Percentiles rank a stretch among this genome's conserved stretches.
phyloP scores from a whole-genome alignment of 2,329 filamentous ascomycete genomes.

The Mollisiaceae sp. region DNA sequence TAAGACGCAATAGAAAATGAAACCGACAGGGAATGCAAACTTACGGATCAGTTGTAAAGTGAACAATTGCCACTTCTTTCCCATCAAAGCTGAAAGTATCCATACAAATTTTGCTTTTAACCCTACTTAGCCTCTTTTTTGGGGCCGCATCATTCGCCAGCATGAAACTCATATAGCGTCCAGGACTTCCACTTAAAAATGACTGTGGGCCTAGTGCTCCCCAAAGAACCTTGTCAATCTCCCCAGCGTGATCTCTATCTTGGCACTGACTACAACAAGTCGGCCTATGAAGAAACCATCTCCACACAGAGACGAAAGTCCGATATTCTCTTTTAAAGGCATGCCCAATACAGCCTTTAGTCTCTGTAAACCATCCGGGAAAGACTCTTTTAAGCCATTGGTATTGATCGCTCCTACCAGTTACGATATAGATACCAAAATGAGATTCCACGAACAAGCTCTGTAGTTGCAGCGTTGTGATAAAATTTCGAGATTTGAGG shows the following conservation, averaged over 20 bases:
- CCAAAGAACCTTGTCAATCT: background rate
- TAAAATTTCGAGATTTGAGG: background rate
- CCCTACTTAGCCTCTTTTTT: background rate
- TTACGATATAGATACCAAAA: background rate
- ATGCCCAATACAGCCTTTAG: background rate
- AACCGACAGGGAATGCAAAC: background rate
- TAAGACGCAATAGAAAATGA: background rate
- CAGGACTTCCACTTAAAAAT: background rate
- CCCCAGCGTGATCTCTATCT: background rate
- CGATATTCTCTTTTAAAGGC: background rate
- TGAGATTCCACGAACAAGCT: background rate
- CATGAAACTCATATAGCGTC: background rate
- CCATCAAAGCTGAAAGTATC: background rate
- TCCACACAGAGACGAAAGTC: background rate
- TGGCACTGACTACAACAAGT: background rate
- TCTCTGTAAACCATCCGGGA: background rate
- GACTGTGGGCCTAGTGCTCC: background rate
- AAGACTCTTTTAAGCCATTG: background rate
- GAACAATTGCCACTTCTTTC: background rate
- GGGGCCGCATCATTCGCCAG: background rate
- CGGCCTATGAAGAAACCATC: slow-evolving; percentile 1
- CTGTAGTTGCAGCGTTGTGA: background rate
- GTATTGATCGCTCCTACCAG: background rate
- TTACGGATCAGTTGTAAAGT: background rate
- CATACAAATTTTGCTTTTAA: background rate